Percentiles rank a stretch among this genome's conserved stretches.
phyloP scores from a whole-genome alignment of 83 land plant species.

The Diphasiastrum complanatum region DNA sequence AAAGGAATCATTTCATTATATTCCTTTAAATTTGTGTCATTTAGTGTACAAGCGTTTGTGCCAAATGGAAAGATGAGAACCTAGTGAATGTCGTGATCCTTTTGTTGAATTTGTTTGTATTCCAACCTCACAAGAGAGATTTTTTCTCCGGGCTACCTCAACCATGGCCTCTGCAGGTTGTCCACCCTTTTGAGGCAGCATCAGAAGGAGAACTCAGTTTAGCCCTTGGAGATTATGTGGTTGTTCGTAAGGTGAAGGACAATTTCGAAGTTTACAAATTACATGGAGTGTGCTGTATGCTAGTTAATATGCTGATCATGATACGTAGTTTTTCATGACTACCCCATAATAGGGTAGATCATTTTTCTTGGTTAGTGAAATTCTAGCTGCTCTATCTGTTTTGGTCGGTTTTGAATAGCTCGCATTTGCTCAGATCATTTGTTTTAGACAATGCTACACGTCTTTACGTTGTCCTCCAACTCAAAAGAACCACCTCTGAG shows the following conservation, averaged over 20 bases:
- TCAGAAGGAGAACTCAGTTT: constrained; percentile 28
- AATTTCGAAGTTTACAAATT: not conserved
- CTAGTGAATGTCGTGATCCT: not conserved
- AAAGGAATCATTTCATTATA: not conserved
- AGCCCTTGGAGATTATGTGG: constrained; percentile 36
- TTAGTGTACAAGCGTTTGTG: too few species aligned
- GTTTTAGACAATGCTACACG: too few species aligned
- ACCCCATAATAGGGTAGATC: not conserved
- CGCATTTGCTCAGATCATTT: too few species aligned
- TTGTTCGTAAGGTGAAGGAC: constrained; percentile 33
- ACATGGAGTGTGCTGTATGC: not conserved
- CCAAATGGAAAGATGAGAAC: too few species aligned
- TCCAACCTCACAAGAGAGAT: not conserved
- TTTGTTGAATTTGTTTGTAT: not conserved
- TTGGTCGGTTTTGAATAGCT: too few species aligned
- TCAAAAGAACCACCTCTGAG: too few species aligned
- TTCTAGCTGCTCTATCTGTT: too few species aligned
- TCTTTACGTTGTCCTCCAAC: too few species aligned
- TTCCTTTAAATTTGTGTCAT: too few species aligned
- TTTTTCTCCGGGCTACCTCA: too few species aligned
- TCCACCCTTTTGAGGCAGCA: constrained; percentile 35
- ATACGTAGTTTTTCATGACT: not conserved
- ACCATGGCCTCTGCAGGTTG: too few species aligned
- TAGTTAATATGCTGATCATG: not conserved
- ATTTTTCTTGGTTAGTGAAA: too few species aligned